Base-by-base conservation (phyloP, 2,329 filamentous ascomycete species). In the Pezicula rhizophila region DNA sequence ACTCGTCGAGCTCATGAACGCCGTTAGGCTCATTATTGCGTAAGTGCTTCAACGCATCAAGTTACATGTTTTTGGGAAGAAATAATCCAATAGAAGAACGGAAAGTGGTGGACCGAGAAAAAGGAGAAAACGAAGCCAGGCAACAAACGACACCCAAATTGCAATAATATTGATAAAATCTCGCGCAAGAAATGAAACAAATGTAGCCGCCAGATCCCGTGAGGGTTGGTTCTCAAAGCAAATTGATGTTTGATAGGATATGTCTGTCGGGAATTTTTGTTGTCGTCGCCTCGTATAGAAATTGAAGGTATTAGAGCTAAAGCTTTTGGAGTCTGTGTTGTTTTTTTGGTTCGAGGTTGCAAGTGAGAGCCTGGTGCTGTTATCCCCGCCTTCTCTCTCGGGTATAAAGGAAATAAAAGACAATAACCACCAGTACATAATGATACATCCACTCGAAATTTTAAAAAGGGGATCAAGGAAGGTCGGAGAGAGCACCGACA, bases 301-400 rank as follows among this genome's bases (percentile, higher is more conserved):
- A 25, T 25, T 26, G 12, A 4, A 40, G n/a, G 15, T 18, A 45
- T 45, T 37, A 35, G 37, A 42, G 35, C 28, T 40, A 50, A 53
- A 47, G 25, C 40, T 34, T 34, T 50, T 46, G 10, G 12, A n/a
- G 20, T 28, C 37, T 39, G 42, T 46, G 23, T 42, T 20, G 25
- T 49, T 46, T 45, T 45, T 42, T 41, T 45, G 25, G 34, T 47
- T 43, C 11, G 20, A 42, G 49, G 43, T 43, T 28, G 34, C 33
- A 46, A 37, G 26, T 34, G 48, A 55, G 49, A 52, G 55, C 23
- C 47, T 48, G 57, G 58, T 61, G 33, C 58, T 58, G 57, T 62
- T 23, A 28, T 42, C 50, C 53, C 58, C 53, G 51, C 45, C 39
- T 50, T 50, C 23, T 53, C 50, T 54, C 43, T 49, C 31, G 57